phyloP scores from a whole-genome alignment of 768 basidiomycete species.

The Kwoniella bestiolae region DNA sequence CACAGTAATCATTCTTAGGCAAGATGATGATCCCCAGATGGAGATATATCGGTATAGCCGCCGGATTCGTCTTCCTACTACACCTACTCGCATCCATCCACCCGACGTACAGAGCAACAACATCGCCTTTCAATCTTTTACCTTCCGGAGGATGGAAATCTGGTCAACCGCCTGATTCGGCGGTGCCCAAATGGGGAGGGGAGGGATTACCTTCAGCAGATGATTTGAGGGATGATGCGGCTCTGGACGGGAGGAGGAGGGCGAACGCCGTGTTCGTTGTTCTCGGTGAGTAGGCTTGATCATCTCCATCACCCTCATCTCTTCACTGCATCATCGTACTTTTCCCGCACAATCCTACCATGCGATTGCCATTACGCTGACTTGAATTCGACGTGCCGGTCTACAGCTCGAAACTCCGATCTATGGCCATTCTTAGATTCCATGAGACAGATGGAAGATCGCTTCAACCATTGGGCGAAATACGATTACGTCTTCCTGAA shows the following conservation, averaged over 20 bases:
- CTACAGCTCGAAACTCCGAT: conserved; percentile 51
- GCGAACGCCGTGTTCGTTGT: conserved; percentile 84
- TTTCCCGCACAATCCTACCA: too few species aligned
- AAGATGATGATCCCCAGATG: conserved; percentile 54
- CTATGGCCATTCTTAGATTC: conserved; percentile 64
- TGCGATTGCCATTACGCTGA: too few species aligned
- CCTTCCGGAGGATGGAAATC: conserved; percentile 29
- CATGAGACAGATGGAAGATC: conserved; percentile 79
- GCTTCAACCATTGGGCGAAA: conserved; percentile 76
- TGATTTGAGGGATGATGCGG: conserved; percentile 32
- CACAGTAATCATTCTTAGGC: neutral
- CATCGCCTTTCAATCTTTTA: conserved; percentile 39
- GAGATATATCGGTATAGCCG: conserved; percentile 50
- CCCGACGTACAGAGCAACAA: conserved; percentile 54
- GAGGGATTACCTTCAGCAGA: conserved; percentile 28
- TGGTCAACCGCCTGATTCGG: conserved; percentile 31
- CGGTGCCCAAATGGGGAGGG: conserved; percentile 29
- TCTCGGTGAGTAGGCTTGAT: conserved; percentile 60
- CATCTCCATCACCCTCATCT: neutral
- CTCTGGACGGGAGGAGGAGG: conserved; percentile 57
- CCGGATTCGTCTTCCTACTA: conserved; percentile 42
- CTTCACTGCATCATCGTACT: too few species aligned
- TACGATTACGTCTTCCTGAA: conserved; percentile 89
- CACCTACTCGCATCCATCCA: conserved; percentile 55
- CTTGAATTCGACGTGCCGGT: too few species aligned